Evolutionary conservation across 2,329 filamentous ascomycete genomes (phyloP).

Genomic region (Trichoderma sp.): DNA sequence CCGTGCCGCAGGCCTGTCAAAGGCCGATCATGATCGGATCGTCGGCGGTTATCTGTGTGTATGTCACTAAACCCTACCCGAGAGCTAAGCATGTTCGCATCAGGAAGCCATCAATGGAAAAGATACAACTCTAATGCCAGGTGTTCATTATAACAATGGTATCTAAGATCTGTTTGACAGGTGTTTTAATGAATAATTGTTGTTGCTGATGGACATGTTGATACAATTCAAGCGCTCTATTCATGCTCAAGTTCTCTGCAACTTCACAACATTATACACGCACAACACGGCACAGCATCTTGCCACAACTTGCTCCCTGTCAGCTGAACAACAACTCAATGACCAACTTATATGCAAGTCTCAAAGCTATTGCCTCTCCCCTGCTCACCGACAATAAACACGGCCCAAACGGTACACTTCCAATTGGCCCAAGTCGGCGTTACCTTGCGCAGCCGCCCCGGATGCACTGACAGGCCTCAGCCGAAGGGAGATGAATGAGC

Average conservation of each 20-base stretch:
- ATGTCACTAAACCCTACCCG: neutral
- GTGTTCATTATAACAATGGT: neutral
- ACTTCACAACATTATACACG: too few relatives aligned
- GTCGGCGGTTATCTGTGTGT: neutral
- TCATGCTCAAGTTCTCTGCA: neutral
- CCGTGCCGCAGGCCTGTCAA: neutral
- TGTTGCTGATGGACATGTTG: neutral
- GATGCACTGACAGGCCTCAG: neutral
- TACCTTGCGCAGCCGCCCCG: neutral
- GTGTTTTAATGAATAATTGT: neutral
- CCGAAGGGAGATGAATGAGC: neutral
- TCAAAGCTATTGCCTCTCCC: neutral
- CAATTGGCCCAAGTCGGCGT: neutral
- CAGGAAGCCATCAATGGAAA: neutral
- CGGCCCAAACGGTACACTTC: neutral
- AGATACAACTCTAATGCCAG: rapidly evolving
- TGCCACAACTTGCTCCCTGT: neutral
- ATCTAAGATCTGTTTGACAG: too few relatives aligned
- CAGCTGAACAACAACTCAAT: neutral
- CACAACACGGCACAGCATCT: neutral
- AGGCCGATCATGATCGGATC: slow-evolving; percentile 7
- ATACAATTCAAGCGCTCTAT: neutral
- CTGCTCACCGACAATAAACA: neutral
- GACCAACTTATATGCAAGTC: neutral
- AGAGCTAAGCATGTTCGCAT: neutral